Conservation (phyloP, 148 eudicot species). For the Rhododendron mucronatum region DNA sequence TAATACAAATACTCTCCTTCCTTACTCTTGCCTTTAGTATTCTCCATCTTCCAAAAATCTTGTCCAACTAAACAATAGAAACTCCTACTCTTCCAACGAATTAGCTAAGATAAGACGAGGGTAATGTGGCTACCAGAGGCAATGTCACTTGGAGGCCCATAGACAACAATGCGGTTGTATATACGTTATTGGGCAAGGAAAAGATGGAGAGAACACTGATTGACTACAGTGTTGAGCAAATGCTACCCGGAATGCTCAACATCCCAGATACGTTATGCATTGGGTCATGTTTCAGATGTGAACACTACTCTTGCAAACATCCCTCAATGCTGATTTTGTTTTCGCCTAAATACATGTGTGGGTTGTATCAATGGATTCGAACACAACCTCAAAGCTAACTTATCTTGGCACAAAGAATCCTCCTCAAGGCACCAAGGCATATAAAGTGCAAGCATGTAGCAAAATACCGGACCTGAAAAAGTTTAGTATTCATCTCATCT, state of each 20-base stretch:
- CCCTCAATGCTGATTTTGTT: neutral
- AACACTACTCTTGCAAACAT: neutral
- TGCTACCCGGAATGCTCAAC: neutral
- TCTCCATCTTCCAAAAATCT: too few species aligned
- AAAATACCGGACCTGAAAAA: constrained; percentile 42
- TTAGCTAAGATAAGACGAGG: too few species aligned
- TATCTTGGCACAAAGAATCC: neutral
- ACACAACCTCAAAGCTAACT: neutral
- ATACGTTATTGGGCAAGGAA: too few species aligned
- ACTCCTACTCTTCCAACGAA: too few species aligned
- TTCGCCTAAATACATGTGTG: neutral
- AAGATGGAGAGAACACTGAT: too few species aligned
- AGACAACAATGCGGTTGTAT: too few species aligned
- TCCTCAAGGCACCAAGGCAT: neutral
- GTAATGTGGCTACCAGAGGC: too few species aligned
- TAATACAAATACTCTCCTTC: too few species aligned
- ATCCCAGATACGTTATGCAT: neutral
- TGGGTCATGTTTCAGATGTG: neutral
- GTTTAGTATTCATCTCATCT: constrained; percentile 46
- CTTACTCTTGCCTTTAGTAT: too few species aligned
- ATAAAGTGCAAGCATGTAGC: neutral
- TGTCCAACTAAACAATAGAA: too few species aligned
- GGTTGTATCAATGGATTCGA: neutral
- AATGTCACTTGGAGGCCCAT: too few species aligned
- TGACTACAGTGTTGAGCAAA: neutral